Evolutionary conservation across 441 rosid species (phyloP), one percentile per base, ranked within the genome.

Genomic region (Adansonia gregorii): DNA sequence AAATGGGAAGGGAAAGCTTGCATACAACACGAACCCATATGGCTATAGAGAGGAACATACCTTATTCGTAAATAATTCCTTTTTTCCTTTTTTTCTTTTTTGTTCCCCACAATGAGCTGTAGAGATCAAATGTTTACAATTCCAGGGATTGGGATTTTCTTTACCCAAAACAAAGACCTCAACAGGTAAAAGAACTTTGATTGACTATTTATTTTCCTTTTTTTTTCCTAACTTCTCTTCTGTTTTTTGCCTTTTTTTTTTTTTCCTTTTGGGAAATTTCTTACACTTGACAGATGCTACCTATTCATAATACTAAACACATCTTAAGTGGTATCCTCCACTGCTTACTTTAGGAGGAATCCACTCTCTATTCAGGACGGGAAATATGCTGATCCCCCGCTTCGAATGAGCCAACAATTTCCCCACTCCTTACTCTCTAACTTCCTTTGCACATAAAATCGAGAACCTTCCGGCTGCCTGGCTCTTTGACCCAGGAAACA

Each of bases 331-430:
- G 85, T 70, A 88, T 85, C 87, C 81, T 83, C 67, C 43, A 14
- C 43, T 64, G 86, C 90, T 67, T n/a, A 11, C 72, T 48, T 5
- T 61, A 63, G 82, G 80, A 87, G 87, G 83, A 73, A 54, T 77
- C 86, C 87, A 72, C 86, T 71, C 79, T 56, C 52, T 49, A 71
- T 72, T 68, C 65, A 22, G 82, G 73, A 74, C 55, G 81, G 81
- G 43, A 39, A 48, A 91, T 35, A n/a, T 83, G 97, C 80, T 81
- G 85, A 83, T 94, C 89, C 88, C 98, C 96, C 96, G 82, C 92
- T 95, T 95, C 89, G 99, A 93, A 82, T 92, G 99, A 87, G 89
- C 97, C 91, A 88, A 87, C 91, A 87, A 86, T 75, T n/a, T 20
- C 46, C 74, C 84, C 76, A 20, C 58, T 59, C 77, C 86, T 81